phyloP scores from a whole-genome alignment of 345 rosid species.

The Passiflora organensis region DNA sequence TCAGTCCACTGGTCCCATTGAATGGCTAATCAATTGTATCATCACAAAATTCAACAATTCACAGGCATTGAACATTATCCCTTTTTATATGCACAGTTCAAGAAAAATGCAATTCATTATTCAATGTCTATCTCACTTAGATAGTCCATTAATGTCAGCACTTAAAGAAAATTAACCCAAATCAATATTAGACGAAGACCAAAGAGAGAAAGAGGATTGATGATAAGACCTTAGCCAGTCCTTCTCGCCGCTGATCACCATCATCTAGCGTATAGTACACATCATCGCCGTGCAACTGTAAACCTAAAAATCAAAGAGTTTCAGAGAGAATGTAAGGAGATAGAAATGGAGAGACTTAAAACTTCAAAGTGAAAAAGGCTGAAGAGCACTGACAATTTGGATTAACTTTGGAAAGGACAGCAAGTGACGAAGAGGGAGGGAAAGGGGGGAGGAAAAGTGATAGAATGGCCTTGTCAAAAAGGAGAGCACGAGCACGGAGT shows the following conservation, averaged over 20 bases:
- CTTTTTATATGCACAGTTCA: too few relatives aligned
- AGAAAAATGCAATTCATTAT: too few relatives aligned
- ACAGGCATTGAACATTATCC: too few relatives aligned
- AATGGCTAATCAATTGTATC: too few relatives aligned
- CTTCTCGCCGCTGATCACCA: slow-evolving; percentile 42
- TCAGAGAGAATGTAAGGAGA: not conserved
- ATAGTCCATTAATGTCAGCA: too few relatives aligned
- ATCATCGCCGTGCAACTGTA: slow-evolving; percentile 84
- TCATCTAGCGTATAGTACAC: slow-evolving; percentile 76
- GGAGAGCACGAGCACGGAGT: slow-evolving; percentile 85
- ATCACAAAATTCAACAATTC: too few relatives aligned
- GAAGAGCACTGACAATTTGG: slow-evolving; percentile 43
- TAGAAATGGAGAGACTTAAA: not conserved
- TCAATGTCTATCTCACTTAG: too few relatives aligned
- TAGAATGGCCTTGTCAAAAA: slow-evolving; percentile 72
- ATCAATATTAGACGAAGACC: too few relatives aligned
- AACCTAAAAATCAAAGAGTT: slow-evolving; percentile 39
- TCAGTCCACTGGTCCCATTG: too few relatives aligned
- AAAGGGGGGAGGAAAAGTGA: slow-evolving; percentile 50
- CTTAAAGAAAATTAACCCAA: too few relatives aligned
- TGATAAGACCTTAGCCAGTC: slow-evolving; percentile 41
- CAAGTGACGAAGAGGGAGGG: slow-evolving; percentile 26
- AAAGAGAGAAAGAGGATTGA: not conserved
- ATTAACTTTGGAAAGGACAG: slow-evolving; percentile 65
- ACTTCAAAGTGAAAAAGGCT: not conserved